A percentile compares a stretch with the other conserved stretches of the same genome.
Conservation (phyloP, 495 filamentous ascomycete species). For the Aspergillus bertholletiae region DNA sequence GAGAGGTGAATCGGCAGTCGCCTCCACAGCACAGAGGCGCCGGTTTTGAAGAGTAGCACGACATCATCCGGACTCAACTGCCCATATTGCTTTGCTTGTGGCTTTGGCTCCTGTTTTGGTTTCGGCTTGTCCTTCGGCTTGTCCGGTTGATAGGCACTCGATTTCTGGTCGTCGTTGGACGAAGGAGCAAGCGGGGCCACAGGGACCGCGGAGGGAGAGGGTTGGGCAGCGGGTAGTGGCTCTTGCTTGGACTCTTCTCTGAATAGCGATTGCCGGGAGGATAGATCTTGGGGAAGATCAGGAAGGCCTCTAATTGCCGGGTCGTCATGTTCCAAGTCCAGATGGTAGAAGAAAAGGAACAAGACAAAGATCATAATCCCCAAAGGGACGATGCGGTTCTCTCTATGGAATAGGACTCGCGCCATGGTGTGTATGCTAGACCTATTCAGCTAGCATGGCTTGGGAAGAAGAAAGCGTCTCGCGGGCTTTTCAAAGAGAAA, state of each 20-base stretch:
- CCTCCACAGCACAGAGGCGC: constrained; percentile 30
- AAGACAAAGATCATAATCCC: constrained; percentile 26
- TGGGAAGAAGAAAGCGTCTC: background rate
- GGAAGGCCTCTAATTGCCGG: background rate
- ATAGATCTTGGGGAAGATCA: background rate
- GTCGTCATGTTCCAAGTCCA: constrained; percentile 17
- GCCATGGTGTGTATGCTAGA: background rate
- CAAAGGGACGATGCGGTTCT: constrained; percentile 25
- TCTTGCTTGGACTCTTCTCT: background rate
- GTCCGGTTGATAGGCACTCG: background rate
- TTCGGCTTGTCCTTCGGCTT: background rate
- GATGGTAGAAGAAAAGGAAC: constrained; percentile 24
- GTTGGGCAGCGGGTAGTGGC: background rate
- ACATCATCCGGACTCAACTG: constrained; percentile 35
- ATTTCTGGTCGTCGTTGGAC: background rate
- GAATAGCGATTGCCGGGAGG: background rate
- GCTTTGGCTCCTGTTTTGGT: background rate
- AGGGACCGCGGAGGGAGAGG: constrained; percentile 7
- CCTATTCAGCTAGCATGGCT: background rate
- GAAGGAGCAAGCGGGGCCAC: constrained; percentile 7
- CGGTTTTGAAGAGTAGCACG: constrained; percentile 37
- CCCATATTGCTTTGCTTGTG: constrained; percentile 25
- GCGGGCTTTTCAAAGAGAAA: background rate
- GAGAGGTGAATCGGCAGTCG: constrained; percentile 32
- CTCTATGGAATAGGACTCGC: constrained; percentile 20